These are phyloP conservation scores for Hygrophorus russula DNA, from an alignment of 768 basidiomycete species.

Conservation along the genomic window DNA sequence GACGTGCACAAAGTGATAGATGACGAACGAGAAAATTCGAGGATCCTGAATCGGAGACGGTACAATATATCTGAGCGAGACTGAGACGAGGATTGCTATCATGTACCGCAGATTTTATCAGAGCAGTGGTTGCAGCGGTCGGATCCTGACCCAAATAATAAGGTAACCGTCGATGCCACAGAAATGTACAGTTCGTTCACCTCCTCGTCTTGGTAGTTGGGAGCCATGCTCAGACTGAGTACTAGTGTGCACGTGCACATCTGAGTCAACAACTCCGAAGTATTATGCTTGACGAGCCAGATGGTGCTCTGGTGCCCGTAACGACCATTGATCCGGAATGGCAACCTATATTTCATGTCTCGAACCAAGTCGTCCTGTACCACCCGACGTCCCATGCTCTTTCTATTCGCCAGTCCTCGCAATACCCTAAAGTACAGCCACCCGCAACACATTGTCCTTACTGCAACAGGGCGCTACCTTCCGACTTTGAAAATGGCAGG, in stretches of 20 bases:
- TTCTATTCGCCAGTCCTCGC: constrained; percentile 39
- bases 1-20: not conserved
- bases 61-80: constrained; percentile 20
- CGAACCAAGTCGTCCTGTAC: constrained; percentile 81
- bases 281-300: constrained; percentile 6
- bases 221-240: too few relatives aligned
- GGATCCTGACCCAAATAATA: constrained; percentile 14
- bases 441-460: constrained; percentile 47
- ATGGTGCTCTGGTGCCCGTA: constrained; percentile 10
- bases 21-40: constrained; percentile 15
- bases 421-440: constrained; percentile 9
- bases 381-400: constrained; percentile 79
- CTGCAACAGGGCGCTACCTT: constrained; percentile 52
- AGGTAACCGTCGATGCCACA: not conserved
- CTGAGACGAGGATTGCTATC: constrained; percentile 18
- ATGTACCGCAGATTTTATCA: constrained; percentile 24
- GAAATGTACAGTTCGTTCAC: not conserved
- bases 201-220: not conserved
- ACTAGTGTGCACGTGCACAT: too few relatives aligned
- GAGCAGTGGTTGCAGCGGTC: constrained; percentile 17
- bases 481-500: constrained; percentile 23
- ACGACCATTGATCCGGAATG: constrained; percentile 29
- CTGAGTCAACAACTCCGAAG: too few relatives aligned
- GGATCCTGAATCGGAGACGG: constrained; percentile 15
- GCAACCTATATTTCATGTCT: constrained; percentile 74